Evolutionary conservation across 768 basidiomycete genomes (phyloP).

Genomic region (Tulasnella sp.): DNA sequence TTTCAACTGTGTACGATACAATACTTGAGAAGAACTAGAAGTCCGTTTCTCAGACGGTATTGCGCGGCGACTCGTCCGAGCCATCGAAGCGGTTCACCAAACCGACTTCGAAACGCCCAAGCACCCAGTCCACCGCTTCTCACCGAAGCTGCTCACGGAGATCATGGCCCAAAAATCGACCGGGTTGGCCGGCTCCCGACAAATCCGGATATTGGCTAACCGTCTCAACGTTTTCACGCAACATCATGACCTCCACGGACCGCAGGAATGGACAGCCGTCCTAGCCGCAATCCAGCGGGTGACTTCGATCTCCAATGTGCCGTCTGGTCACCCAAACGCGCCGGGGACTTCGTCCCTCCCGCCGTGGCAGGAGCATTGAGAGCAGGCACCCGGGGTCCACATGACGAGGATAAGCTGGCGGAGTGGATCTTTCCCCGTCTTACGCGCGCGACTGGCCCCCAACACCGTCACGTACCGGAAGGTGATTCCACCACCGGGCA

Average conservation of each 20-base stretch:
- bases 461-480: neutral
- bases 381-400: neutral
- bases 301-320: neutral
- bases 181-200: neutral
- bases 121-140: neutral
- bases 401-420: neutral
- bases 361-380: neutral
- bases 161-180: neutral
- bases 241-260: constrained; percentile 1
- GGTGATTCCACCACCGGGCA: neutral
- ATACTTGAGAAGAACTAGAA: too few relatives aligned
- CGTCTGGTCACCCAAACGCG: neutral
- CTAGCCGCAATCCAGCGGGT: neutral
- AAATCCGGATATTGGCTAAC: neutral
- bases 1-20: too few relatives aligned
- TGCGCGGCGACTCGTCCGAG: too few relatives aligned
- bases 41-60: too few relatives aligned
- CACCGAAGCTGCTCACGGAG: neutral
- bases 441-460: neutral
- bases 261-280: neutral
- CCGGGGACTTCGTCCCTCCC: neutral
- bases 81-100: neutral
- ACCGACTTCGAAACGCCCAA: constrained; percentile 1
- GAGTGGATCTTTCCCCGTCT: neutral
- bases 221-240: neutral